These are phyloP conservation scores for Telfairia occidentalis DNA, from an alignment of 331 rosid genomes.

Conservation along the genomic window DNA sequence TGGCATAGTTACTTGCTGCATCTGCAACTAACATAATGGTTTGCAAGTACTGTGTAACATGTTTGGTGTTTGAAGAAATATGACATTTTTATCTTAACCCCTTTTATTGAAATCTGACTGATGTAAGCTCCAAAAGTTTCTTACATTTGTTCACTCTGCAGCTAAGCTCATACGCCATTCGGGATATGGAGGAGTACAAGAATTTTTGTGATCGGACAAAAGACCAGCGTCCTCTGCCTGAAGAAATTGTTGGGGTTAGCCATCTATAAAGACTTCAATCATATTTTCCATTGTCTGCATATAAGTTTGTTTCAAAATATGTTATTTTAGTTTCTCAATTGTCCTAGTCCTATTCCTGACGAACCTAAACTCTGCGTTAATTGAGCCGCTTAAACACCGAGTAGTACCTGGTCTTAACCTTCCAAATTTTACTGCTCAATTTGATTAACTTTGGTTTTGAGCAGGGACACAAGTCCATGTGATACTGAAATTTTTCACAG, in stretches of 20 bases:
- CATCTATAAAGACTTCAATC: neutral
- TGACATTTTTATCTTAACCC: neutral
- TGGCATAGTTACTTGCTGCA: neutral
- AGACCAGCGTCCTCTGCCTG: slow-evolving; percentile 89
- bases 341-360: neutral
- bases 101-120: neutral
- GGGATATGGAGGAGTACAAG: slow-evolving; percentile 92
- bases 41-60: neutral
- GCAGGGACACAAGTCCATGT: neutral
- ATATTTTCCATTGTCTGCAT: neutral
- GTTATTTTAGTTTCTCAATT: neutral
- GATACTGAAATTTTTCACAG: neutral
- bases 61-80: neutral
- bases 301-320: neutral
- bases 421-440: neutral
- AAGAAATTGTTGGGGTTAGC: slow-evolving; percentile 87
- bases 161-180: slow-evolving; percentile 78
- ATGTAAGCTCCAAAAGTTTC: neutral
- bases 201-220: slow-evolving; percentile 92
- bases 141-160: slow-evolving; percentile 22
- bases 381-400: neutral
- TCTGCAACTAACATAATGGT: neutral
- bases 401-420: neutral
- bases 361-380: neutral
- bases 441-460: neutral